Percentiles rank a stretch among this genome's conserved stretches.
phyloP scores from a whole-genome alignment of 1,284 basidiomycete genomes.

The Papiliotrema fonsecae region DNA sequence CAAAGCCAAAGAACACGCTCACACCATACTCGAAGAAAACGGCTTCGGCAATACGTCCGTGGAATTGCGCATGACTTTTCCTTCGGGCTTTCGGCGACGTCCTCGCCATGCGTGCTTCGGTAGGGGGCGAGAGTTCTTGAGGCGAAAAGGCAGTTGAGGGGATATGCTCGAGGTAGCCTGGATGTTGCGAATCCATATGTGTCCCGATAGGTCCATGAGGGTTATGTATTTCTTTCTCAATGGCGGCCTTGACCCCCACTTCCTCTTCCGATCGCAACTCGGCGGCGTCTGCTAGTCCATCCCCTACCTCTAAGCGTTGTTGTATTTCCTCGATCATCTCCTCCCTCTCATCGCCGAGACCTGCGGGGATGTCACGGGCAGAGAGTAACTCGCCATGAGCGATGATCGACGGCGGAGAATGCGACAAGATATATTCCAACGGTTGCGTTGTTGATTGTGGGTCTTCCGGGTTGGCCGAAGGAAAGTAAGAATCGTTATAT shows the following conservation, averaged over 20 bases:
- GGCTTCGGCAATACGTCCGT: constrained; percentile 62
- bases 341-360: constrained; percentile 11
- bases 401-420: constrained; percentile 27
- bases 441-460: constrained; percentile 26
- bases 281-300: constrained; percentile 11
- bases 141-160: constrained; percentile 29
- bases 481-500: constrained; percentile 80
- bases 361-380: constrained; percentile 10
- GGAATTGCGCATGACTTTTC: constrained; percentile 15
- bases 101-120: neutral
- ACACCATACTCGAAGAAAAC: constrained; percentile 78
- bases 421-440: constrained; percentile 44
- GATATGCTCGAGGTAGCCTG: constrained; percentile 30
- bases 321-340: constrained; percentile 14
- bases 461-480: constrained; percentile 15
- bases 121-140: constrained; percentile 12
- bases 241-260: constrained; percentile 9
- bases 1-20: constrained; percentile 79
- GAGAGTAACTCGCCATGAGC: constrained; percentile 9
- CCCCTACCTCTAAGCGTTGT: constrained; percentile 15
- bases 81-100: constrained; percentile 1
- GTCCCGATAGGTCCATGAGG: constrained; percentile 21
- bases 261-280: constrained; percentile 11
- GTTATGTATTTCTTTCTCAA: constrained; percentile 3
- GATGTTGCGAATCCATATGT: constrained; percentile 25